phyloP scores from a whole-genome alignment of 768 basidiomycete genomes.

The Tricholoma terreum region DNA sequence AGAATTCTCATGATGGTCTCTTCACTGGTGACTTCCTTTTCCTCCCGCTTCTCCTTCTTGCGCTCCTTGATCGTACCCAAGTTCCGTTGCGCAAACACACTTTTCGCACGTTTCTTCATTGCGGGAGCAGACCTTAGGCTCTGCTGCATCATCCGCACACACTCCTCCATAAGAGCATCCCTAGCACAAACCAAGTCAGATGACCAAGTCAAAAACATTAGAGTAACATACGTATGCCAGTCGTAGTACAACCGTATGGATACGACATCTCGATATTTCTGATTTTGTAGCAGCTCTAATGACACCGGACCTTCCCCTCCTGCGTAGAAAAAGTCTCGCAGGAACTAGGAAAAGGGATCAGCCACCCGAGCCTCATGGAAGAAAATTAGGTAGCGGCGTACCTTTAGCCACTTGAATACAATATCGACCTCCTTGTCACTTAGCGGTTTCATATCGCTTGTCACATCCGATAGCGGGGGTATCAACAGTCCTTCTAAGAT shows the following conservation, averaged over 20 bases:
- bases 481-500: constrained; percentile 87
- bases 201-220: background rate
- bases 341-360: constrained; percentile 52
- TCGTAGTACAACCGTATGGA: constrained; percentile 95
- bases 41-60: constrained; percentile 87
- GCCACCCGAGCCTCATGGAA: constrained; percentile 1
- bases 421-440: constrained; percentile 97
- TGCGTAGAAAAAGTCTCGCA: constrained; percentile 93
- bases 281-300: constrained; percentile 82
- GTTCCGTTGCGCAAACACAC: constrained; percentile 89
- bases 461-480: constrained; percentile 81
- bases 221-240: constrained; percentile 73
- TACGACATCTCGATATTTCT: constrained; percentile 89
- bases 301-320: constrained; percentile 90
- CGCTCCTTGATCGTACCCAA: constrained; percentile 93
- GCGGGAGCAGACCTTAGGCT: constrained; percentile 70
- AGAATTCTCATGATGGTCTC: constrained; percentile 94
- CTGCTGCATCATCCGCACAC: constrained; percentile 93
- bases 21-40: constrained; percentile 72
- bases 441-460: constrained; percentile 89
- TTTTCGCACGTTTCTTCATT: constrained; percentile 87
- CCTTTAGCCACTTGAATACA: constrained; percentile 98
- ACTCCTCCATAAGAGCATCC: constrained; percentile 89
- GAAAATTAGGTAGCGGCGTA: constrained; percentile 19
- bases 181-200: constrained; percentile 32